Evolutionary conservation across 2,329 filamentous ascomycete species (phyloP).

Genomic region (Colletotrichum sp.): DNA sequence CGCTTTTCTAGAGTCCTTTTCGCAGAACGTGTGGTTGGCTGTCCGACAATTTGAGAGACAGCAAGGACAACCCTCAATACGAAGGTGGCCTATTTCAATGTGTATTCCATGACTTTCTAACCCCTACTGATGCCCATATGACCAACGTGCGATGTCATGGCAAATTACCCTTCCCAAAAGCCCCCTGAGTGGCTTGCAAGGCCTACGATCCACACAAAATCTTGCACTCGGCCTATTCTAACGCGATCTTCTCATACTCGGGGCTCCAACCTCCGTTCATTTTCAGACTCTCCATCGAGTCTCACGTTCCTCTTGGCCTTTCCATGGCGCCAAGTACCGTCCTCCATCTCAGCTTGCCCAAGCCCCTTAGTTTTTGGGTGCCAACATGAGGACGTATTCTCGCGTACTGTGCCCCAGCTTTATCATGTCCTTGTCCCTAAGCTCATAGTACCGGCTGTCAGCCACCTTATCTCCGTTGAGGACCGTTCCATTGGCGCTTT

Average conservation of each 20-base stretch:
- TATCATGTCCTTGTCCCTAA: slow-evolving; percentile 87
- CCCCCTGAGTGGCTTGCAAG: not conserved
- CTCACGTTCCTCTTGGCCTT: not conserved
- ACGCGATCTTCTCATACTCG: not conserved
- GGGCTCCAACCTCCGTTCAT: not conserved
- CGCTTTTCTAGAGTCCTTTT: not conserved
- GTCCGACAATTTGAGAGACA: not conserved
- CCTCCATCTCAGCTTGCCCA: not conserved
- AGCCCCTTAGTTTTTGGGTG: slow-evolving; percentile 46
- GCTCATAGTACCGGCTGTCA: slow-evolving; percentile 80
- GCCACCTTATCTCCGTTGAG: slow-evolving; percentile 80
- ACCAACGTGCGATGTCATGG: not conserved
- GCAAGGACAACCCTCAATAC: not conserved
- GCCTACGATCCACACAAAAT: not conserved
- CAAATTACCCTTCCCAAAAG: not conserved
- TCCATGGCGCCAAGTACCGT: not conserved
- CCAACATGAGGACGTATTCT: slow-evolving; percentile 95
- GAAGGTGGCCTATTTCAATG: not conserved
- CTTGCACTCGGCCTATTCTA: not conserved
- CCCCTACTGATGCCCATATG: not conserved
- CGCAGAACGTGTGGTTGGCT: not conserved
- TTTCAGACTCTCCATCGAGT: not conserved
- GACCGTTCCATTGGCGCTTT: slow-evolving; percentile 88
- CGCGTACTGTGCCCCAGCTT: slow-evolving; percentile 86
- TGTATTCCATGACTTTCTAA: not conserved